Base-by-base conservation (phyloP, 1,139 yeast species). In the Dujonia santamariae region DNA sequence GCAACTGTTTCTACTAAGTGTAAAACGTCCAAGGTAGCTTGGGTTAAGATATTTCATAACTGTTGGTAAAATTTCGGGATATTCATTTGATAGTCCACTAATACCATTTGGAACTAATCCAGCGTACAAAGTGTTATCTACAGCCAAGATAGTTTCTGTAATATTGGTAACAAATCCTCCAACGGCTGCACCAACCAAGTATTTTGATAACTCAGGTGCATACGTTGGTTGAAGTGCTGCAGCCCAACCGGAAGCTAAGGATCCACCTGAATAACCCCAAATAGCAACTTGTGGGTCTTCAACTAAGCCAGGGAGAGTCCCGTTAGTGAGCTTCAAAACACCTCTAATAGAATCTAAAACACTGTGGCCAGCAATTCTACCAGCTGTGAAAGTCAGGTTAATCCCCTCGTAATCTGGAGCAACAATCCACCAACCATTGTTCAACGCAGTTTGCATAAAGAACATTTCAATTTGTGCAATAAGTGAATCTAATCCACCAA, bases 241-340 rank as follows among this genome's bases (percentile, higher is more conserved):
- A 3, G 61, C 61, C 64, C 63, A 59, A 1, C 53, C 51, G 4
- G 59, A 33, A 46, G 68, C 61, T 16, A 59, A 42, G 2, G 65
- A 46, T 2, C 68, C 68, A 7, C 68, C 68, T 4, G 66, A 59
- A 40, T 62, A 63, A 0, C 70, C 70, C 59, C 62, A 60, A 34
- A 62, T 31, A 1, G 48, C 54, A 3, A 54, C 45, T 31, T 51
- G 42, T 5, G 66, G 61, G 27, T 50, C 43, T 0, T 42, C 13
- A 4, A 46, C 35, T 11, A 57, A 28, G 1, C 57, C 56, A n/a
- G n/a, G n/a, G n/a, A n/a, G n/a, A 6, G 67, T 56, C n/a, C 47
- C 33, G 24, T 52, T 50, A 1, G 39, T 42, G 3, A 56, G 39
- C 2, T 35, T 20, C 27, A 58, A 44, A 1, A 50, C 49, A 3